These are phyloP conservation scores for Globisporangium recalcitrans DNA, from an alignment of 352 stramenopile genomes.

Conservation along the genomic window DNA sequence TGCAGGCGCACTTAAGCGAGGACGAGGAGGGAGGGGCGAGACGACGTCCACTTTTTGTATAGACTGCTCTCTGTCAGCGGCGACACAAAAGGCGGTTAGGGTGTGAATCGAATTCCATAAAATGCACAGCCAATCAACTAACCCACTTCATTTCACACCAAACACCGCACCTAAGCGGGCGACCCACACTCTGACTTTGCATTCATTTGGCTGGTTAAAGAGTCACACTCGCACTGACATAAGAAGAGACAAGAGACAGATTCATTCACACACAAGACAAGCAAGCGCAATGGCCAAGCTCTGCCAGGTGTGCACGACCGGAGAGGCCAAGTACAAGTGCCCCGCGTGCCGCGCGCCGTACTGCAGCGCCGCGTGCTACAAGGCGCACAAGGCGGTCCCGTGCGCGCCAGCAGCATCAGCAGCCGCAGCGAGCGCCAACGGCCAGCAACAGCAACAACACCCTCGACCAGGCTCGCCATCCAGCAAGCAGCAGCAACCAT, in stretches of 20 bases:
- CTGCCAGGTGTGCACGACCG: constrained; percentile 47
- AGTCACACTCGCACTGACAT: constrained; percentile 2
- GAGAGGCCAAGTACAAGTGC: constrained; percentile 83
- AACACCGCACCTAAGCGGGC: constrained; percentile 4
- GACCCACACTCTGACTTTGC: background rate
- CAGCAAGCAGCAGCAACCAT: constrained; percentile 1
- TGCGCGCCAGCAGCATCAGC: constrained; percentile 26
- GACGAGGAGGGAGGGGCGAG: background rate
- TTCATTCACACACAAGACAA: constrained; percentile 1
- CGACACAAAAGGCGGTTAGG: background rate
- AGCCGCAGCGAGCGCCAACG: constrained; percentile 1
- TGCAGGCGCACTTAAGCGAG: background rate
- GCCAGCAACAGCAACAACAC: constrained; percentile 1
- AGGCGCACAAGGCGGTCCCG: constrained; percentile 68
- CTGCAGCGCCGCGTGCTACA: constrained; percentile 76
- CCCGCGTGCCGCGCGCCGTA: constrained; percentile 63
- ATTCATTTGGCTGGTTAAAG: constrained; percentile 11
- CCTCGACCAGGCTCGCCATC: background rate
- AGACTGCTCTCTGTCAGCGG: background rate
- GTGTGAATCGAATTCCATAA: constrained; percentile 1
- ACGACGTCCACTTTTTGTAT: constrained; percentile 1
- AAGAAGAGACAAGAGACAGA: constrained; percentile 5
- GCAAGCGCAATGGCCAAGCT: constrained; percentile 32
- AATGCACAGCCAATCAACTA: background rate
- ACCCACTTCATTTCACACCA: background rate